Evolutionary conservation across 345 rosid species (phyloP).

Genomic region (Cochlearia excelsa): DNA sequence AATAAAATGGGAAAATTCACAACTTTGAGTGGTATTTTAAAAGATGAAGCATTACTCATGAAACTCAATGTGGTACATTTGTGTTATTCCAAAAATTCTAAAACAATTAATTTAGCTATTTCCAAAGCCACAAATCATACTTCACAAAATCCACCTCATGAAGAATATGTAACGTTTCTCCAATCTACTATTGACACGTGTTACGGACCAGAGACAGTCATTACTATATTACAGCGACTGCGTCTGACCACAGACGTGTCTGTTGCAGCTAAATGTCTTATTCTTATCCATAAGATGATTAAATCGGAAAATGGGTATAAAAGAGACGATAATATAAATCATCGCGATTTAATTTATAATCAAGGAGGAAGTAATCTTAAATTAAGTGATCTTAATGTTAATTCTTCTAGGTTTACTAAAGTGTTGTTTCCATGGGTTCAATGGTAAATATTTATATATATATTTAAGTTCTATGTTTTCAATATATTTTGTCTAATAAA

Average conservation of each 20-base stretch:
- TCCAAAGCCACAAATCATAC: slow-evolving; percentile 33
- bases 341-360: slow-evolving; percentile 14
- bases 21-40: slow-evolving; percentile 17
- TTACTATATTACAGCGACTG: slow-evolving; percentile 14
- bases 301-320: slow-evolving; percentile 12
- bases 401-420: slow-evolving; percentile 20
- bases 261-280: slow-evolving; percentile 28
- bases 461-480: neutral
- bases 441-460: slow-evolving; percentile 15
- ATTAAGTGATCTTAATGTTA: slow-evolving; percentile 19
- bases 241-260: slow-evolving; percentile 19
- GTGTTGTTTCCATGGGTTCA: slow-evolving; percentile 29
- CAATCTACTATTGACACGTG: slow-evolving; percentile 9
- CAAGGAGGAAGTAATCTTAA: slow-evolving; percentile 15
- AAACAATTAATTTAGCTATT: slow-evolving; percentile 24
- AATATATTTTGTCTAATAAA: no score
- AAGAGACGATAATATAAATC: slow-evolving; percentile 3
- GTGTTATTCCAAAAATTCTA: slow-evolving; percentile 20
- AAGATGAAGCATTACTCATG: slow-evolving; percentile 26
- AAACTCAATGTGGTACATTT: slow-evolving; percentile 27
- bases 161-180: slow-evolving; percentile 17
- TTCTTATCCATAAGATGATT: slow-evolving; percentile 22
- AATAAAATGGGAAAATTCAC: slow-evolving; percentile 19
- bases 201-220: slow-evolving; percentile 17
- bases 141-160: slow-evolving; percentile 16